Evolutionary conservation across 2,329 filamentous ascomycete genomes (phyloP).

Genomic region (Diaporthe sp.): DNA sequence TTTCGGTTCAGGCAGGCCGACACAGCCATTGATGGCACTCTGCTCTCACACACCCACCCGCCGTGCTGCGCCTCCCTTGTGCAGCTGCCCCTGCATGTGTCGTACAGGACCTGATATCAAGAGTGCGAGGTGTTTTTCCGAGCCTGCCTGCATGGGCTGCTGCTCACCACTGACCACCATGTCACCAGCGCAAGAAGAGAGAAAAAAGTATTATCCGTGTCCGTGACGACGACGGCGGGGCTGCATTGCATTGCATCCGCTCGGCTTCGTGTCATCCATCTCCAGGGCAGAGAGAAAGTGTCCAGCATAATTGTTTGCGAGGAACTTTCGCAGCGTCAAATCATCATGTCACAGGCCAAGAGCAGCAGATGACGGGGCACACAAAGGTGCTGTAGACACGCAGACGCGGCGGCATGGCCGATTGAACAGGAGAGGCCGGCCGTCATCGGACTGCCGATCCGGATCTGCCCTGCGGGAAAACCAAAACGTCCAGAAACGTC

Average conservation of each 20-base stretch:
- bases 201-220: background rate
- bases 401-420: background rate
- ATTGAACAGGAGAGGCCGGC: background rate
- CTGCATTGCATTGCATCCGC: slow-evolving; percentile 25
- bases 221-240: background rate
- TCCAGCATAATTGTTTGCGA: background rate
- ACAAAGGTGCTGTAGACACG: background rate
- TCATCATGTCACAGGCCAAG: background rate
- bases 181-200: background rate
- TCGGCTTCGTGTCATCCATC: background rate
- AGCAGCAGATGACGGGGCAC: background rate
- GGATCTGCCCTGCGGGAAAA: slow-evolving; percentile 24
- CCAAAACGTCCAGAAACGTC: slow-evolving; percentile 10
- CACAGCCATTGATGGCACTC: background rate
- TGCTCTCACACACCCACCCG: background rate
- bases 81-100: slow-evolving; percentile 25
- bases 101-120: background rate
- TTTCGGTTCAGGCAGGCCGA: slow-evolving; percentile 9
- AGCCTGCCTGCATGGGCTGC: background rate
- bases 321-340: background rate
- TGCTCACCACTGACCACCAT: background rate
- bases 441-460: slow-evolving; percentile 31
- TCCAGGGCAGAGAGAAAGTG: background rate
- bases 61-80: background rate
- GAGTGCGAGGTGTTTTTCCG: slow-evolving; percentile 22